These are phyloP conservation scores for Meyerozyma elateridarum DNA, from an alignment of 1,139 yeast genomes.

Conservation along the genomic window DNA sequence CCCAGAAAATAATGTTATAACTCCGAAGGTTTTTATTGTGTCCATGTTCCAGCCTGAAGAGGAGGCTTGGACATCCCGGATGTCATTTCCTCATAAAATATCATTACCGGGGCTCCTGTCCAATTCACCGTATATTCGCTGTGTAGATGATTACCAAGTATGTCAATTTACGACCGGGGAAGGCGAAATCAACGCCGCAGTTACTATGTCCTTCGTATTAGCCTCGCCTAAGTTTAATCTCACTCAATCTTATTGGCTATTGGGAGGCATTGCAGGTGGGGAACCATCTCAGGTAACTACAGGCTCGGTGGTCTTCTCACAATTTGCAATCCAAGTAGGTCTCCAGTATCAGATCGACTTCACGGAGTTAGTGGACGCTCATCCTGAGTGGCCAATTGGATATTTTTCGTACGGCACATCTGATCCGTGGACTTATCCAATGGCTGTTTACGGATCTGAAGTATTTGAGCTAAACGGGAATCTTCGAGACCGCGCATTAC, in stretches of 20 bases:
- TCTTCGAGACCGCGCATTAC: conserved; percentile 55
- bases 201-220: conserved; percentile 51
- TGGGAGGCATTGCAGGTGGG: conserved; percentile 68
- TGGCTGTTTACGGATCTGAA: conserved; percentile 57
- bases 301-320: conserved; percentile 60
- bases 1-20: neutral
- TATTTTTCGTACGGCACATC: conserved; percentile 55
- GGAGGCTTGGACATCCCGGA: conserved; percentile 7
- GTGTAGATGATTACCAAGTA: conserved; percentile 47
- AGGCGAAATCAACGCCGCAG: conserved; percentile 66
- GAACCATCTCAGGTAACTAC: conserved; percentile 44
- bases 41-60: conserved; percentile 8
- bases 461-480: conserved; percentile 59
- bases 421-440: conserved; percentile 49
- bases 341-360: conserved; percentile 53
- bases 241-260: conserved; percentile 53
- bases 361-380: conserved; percentile 41
- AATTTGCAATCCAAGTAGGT: conserved; percentile 59
- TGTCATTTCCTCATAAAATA: conserved; percentile 29
- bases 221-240: conserved; percentile 55
- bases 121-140: conserved; percentile 50
- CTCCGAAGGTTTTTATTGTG: conserved; percentile 9
- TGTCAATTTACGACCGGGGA: conserved; percentile 67
- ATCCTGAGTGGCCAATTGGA: conserved; percentile 57
- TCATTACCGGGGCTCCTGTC: conserved; percentile 66